Conservation (phyloP, 257 asterid genomes). For the Gynochthodes officinalis region DNA sequence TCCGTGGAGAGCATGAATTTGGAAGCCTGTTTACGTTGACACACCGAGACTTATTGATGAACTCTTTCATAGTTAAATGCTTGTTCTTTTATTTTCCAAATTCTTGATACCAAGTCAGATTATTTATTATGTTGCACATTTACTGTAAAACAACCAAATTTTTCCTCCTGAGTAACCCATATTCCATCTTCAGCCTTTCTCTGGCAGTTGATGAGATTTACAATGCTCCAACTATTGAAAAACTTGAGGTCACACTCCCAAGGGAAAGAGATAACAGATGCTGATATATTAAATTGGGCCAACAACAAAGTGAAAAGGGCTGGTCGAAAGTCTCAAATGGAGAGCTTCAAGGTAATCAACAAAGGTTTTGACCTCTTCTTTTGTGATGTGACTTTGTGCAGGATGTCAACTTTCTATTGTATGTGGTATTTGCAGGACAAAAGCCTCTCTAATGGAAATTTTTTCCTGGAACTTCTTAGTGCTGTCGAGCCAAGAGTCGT, state of each 20-base stretch:
- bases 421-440: conserved; percentile 47
- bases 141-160: not conserved
- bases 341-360: conserved; percentile 73
- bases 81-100: not conserved
- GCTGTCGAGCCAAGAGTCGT: conserved; percentile 89
- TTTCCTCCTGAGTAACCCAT: not conserved
- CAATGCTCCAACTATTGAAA: conserved; percentile 75
- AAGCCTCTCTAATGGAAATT: conserved; percentile 60
- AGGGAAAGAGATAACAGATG: conserved; percentile 74
- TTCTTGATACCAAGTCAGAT: not conserved
- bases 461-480: conserved; percentile 79
- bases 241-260: conserved; percentile 70
- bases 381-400: not conserved
- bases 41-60: not conserved
- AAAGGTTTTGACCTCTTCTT: not conserved
- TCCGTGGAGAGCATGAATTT: not conserved
- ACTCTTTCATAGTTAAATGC: not conserved
- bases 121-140: not conserved
- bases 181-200: conserved; percentile 49
- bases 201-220: conserved; percentile 96
- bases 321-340: conserved; percentile 63
- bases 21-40: not conserved
- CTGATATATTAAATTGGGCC: conserved; percentile 69
- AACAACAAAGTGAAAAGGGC: conserved; percentile 60
- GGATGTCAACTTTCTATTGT: not conserved